These are phyloP conservation scores for Pleurotus salmoneostramineus DNA, from an alignment of 768 basidiomycete genomes.

Conservation along the genomic window DNA sequence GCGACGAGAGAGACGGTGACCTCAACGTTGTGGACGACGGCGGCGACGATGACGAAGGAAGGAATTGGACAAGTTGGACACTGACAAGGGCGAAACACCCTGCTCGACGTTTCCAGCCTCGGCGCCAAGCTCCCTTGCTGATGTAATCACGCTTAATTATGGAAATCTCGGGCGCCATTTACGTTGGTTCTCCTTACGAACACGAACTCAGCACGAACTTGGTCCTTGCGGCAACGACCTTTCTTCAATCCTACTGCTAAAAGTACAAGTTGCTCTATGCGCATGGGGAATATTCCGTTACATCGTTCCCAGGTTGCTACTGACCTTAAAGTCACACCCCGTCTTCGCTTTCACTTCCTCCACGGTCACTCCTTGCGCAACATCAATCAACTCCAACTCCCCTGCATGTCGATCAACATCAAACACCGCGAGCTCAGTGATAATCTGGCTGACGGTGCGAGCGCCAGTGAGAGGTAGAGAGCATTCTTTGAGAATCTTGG, in stretches of 20 bases:
- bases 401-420: slow-evolving; percentile 78
- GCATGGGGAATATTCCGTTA: slow-evolving; percentile 15
- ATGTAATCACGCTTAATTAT: not conserved
- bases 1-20: slow-evolving; percentile 6
- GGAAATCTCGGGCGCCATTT: not conserved
- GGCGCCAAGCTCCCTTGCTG: not conserved
- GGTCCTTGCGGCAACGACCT: no score
- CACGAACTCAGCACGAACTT: no score
- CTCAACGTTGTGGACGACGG: not conserved
- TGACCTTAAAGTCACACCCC: slow-evolving; percentile 73
- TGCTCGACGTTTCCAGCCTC: not conserved
- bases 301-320: slow-evolving; percentile 44
- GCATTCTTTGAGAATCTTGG: slow-evolving; percentile 84
- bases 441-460: slow-evolving; percentile 81
- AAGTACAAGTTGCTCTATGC: not conserved
- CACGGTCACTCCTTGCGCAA: slow-evolving; percentile 80
- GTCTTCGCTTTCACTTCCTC: slow-evolving; percentile 88
- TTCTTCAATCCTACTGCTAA: not conserved
- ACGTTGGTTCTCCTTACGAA: no score
- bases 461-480: slow-evolving; percentile 87
- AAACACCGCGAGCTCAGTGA: slow-evolving; percentile 92
- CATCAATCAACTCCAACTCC: slow-evolving; percentile 69
- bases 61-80: not conserved
- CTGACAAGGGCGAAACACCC: not conserved
- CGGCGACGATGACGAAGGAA: not conserved